Percentiles rank a stretch among this genome's conserved stretches.
Evolutionary conservation across 1,139 yeast genomes (phyloP).

Genomic region (Geotrichum histeridarum): DNA sequence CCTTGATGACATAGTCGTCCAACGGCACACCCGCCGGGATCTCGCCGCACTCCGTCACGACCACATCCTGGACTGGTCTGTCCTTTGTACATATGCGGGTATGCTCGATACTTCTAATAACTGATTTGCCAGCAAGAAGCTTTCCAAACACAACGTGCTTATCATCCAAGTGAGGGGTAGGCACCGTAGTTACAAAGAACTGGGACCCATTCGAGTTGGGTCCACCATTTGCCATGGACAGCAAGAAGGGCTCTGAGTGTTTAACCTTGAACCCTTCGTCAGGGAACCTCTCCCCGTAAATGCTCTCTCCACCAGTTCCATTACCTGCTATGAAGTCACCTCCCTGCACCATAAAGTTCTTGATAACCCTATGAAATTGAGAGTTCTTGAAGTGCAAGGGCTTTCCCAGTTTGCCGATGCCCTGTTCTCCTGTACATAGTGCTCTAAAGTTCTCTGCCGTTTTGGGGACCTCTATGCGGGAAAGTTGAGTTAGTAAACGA

Average conservation of each 20-base stretch:
- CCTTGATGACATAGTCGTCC: constrained; percentile 39
- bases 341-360: constrained; percentile 85
- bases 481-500: background rate
- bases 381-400: constrained; percentile 74
- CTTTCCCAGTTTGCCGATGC: constrained; percentile 56
- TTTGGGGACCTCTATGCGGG: constrained; percentile 55
- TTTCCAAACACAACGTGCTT: constrained; percentile 95
- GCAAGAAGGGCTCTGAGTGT: constrained; percentile 79
- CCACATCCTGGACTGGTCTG: constrained; percentile 59
- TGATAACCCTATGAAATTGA: constrained; percentile 85
- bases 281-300: constrained; percentile 93
- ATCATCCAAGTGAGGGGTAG: constrained; percentile 81
- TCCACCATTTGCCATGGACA: constrained; percentile 96
- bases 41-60: constrained; percentile 66
- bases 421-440: constrained; percentile 85
- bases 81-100: constrained; percentile 58
- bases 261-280: constrained; percentile 69
- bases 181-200: constrained; percentile 75
- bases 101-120: constrained; percentile 73
- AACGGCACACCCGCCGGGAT: constrained; percentile 40
- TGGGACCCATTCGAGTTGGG: constrained; percentile 94
- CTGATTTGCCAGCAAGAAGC: constrained; percentile 73
- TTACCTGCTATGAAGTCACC: constrained; percentile 89
- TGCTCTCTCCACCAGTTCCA: constrained; percentile 89
- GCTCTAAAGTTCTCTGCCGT: constrained; percentile 92